Evolutionary conservation across 78 protist genomes (phyloP).

Genomic region (Bodo saltans): DNA sequence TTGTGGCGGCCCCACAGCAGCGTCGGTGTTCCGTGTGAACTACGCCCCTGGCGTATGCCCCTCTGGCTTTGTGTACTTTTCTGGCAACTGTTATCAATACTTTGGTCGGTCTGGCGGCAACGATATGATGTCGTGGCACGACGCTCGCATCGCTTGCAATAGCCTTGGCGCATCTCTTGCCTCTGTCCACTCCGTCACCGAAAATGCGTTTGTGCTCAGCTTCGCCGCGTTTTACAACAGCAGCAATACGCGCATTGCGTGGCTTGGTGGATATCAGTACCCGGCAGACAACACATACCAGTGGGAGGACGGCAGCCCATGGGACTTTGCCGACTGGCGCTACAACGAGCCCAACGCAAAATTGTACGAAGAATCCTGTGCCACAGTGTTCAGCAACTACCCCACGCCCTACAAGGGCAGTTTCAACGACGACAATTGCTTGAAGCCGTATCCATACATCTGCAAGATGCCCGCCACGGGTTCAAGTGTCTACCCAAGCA

Average conservation of each 20-base stretch:
- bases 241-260: background rate
- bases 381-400: background rate
- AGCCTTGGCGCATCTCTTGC: background rate
- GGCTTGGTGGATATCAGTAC: background rate
- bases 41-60: background rate
- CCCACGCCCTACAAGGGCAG: background rate
- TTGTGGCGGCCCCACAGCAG: background rate
- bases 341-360: background rate
- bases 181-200: background rate
- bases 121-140: background rate
- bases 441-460: background rate
- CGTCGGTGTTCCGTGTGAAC: background rate
- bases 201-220: background rate
- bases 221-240: background rate
- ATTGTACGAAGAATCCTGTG: background rate
- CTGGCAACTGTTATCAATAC: background rate
- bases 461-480: constrained; percentile 1
- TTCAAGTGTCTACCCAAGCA: background rate
- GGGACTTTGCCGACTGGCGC: background rate
- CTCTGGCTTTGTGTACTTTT: background rate
- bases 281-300: background rate
- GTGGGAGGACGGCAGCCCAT: background rate
- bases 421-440: background rate
- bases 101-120: too few species aligned
- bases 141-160: background rate